Evolutionary conservation across 108 stramenopile genomes (phyloP), one percentile per base, ranked within the genome.

Genomic region (Cyclotella distinguenda): DNA sequence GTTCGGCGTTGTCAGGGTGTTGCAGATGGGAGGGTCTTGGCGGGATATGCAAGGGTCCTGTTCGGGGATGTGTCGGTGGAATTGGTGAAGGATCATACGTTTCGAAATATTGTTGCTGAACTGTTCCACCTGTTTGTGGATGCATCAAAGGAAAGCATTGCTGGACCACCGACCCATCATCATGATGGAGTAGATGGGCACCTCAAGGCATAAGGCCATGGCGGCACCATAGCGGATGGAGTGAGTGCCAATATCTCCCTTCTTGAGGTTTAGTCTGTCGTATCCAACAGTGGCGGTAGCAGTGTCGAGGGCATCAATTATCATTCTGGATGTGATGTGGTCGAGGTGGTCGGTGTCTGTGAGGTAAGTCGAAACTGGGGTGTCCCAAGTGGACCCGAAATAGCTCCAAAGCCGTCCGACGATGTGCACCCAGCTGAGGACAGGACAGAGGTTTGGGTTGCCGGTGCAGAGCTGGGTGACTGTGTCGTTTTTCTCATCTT

Each of bases 121-220:
- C 27, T 64, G 48, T 11, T 64, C 19, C 38, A 66, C 51, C 22
- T 66, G 64, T 27, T 66, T 66, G 3, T 30, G 4, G n/a, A 66
- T 66, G 51, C 54, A 45, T 42, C 28, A 6, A 3, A 66, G 51
- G 52, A 66, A 66, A 4, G 64, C 51, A 31, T 66, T 30, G 50
- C 23, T 27, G n/a, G 52, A 54, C 64, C 51, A 66, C 11, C 64
- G 28, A 18, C 64, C 64, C 3, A 45, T 42, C 43, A 66, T 51
- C 64, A 66, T 66, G 64, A 69, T 69, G 27, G 25, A 32, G 40
- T 34, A 69, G 16, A 38, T 19, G 0, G 68, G 69, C 0, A 18
- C 11, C 19, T 53, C 69, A 0, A 70, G 60, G 32, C 23, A 60
- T 61, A 70, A 63, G 7, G 46, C 32, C 61, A 70, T 70, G 28